Percentiles rank a stretch among this genome's conserved stretches.
Evolutionary conservation across 129 eudicot genomes (phyloP).

Genomic region (sunflower (Helianthus annuus)): HanXRQr2.0-SUNRISE NC_035437.2:93165666-93166165

Average conservation of each 20-base stretch:
- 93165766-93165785: conserved; percentile 91
- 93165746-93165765: conserved; percentile 66
- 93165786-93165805: conserved; percentile 85
- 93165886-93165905: background rate
- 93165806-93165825: conserved; percentile 75
- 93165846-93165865: conserved; percentile 66
- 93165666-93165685: conserved; percentile 91
- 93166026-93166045: background rate
- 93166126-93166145: background rate
- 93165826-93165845: conserved; percentile 63
- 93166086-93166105: background rate
- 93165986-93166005: conserved; percentile 81
- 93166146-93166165: background rate
- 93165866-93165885: background rate
- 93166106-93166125: background rate
- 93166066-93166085: background rate
- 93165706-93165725: conserved; percentile 66
- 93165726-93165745: conserved; percentile 74
- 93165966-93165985: conserved; percentile 82
- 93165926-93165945: conserved; percentile 68
- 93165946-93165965: conserved; percentile 76
- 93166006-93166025: conserved; percentile 63
- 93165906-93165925: background rate
- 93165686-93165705: conserved; percentile 79
- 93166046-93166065: background rate